A percentile compares a stretch with the other conserved stretches of the same genome.
These are phyloP conservation scores for Seiridium unicorne DNA, from an alignment of 2,329 filamentous ascomycete species.

Conservation along the genomic window DNA sequence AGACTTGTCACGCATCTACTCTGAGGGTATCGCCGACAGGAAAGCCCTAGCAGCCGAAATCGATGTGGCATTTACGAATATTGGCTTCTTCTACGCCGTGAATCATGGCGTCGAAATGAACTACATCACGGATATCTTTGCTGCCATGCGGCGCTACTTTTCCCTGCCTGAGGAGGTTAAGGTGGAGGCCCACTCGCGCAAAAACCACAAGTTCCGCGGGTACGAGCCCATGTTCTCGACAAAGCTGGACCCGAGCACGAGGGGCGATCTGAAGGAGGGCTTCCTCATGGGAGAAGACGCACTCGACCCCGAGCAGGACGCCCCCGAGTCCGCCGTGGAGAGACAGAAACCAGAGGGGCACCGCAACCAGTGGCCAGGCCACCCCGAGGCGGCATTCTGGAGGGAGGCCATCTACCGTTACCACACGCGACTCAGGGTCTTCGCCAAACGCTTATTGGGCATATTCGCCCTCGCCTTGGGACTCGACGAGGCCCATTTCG, in stretches of 20 bases:
- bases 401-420: slow-evolving; percentile 5
- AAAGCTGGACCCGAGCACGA: slow-evolving; percentile 8
- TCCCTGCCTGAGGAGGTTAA: slow-evolving; percentile 3
- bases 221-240: slow-evolving; percentile 12
- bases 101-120: slow-evolving; percentile 4
- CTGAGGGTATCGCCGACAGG: background rate
- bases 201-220: slow-evolving; percentile 10
- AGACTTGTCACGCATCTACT: slow-evolving; percentile 5
- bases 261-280: slow-evolving; percentile 10
- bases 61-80: background rate
- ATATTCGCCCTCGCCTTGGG: slow-evolving; percentile 7
- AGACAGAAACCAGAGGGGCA: slow-evolving; percentile 1
- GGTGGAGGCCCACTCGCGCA: slow-evolving; percentile 8
- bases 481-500: slow-evolving; percentile 6
- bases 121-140: background rate
- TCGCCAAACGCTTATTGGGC: slow-evolving; percentile 3
- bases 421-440: background rate
- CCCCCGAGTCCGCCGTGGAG: background rate
- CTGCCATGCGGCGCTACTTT: slow-evolving; percentile 7
- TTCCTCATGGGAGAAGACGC: slow-evolving; percentile 11
- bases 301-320: slow-evolving; percentile 6
- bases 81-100: slow-evolving; percentile 10
- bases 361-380: slow-evolving; percentile 7
- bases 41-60: slow-evolving; percentile 1
- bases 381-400: slow-evolving; percentile 7